Evolutionary conservation across 1,284 basidiomycete genomes (phyloP), one percentile per base, ranked within the genome.

Genomic region (Ustilago hordei): DNA sequence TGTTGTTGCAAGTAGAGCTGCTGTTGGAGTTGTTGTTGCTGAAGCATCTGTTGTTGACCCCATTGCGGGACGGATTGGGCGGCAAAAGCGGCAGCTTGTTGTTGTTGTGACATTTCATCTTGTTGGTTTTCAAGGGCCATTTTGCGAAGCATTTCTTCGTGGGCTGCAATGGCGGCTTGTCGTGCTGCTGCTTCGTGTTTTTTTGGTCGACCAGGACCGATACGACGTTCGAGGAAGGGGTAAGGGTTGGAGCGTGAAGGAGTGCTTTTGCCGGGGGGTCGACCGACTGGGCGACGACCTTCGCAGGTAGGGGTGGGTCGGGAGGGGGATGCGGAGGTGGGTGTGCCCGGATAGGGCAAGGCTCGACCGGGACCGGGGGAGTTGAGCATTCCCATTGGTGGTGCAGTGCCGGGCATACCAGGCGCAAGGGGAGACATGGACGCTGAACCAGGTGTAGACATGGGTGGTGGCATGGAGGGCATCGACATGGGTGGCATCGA

Each of bases 171-270:
- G 43, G 71, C 71, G 28, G 74, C 69, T 70, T 76, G 60, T 50
- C 74, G 68, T 7, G 71, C 71, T 0, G 66, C 69, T 12, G 64
- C 74, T 60, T 76, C 74, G 56, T 70, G 68, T 56, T 76, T 76
- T 52, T 70, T 70, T 28, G 74, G 74, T 47, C 74, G 68, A 54
- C 74, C 74, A 17, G 74, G 74, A n/a, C 74, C 74, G 2, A 67
- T 45, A 32, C 74, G 68, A 36, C 69, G 68, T 34, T 76, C 74
- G 47, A 67, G 35, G 38, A 71, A 68, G 7, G 74, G 74, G 48
- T 73, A 73, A 11, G 70, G 70, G 32, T 73, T 73, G 55, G 70
- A 73, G 12, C 70, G 54, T 41, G 53, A 64, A 3, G 70, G 70
- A 1, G 70, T 73, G 48, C 70, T 60, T 55, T 73, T 73, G 58